Base-by-base conservation (phyloP, 495 filamentous ascomycete genomes). In the Rostrohypoxylon terebratum region DNA sequence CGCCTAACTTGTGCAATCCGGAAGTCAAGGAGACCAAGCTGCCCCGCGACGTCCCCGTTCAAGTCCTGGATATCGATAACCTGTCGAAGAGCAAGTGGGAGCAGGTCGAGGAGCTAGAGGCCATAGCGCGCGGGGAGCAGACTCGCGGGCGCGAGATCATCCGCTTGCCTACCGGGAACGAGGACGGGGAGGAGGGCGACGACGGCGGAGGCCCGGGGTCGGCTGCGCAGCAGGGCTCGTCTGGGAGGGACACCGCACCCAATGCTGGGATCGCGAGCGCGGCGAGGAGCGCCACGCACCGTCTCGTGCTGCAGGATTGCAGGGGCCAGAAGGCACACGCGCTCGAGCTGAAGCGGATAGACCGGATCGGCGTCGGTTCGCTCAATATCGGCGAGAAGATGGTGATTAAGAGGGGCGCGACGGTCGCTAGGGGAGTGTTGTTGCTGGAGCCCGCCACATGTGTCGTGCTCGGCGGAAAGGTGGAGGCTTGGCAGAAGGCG, bases 41-140 rank as follows among this genome's bases (percentile, higher is more conserved):
- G 0, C 40, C 79, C 0, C 84, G 84, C 0, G 84, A 93, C 18
- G 84, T 94, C 6, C 84, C 89, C 0, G 90, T 96, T 5, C 96
- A 99, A 77, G 88, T 98, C 0, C 79, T 97, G 0, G 93, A 93
- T 51, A 86, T 98, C 16, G 92, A 94, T 74, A 94, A 97, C 74
- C 83, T 98, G 44, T 86, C 89, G 13, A 86, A 85, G 13, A 92
- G 90, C 72, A 84, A 90, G 20, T 94, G 94, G 91, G 90, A 91
- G 73, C 92, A 97, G 74, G 87, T 97, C 42, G 94, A 98, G 73
- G 88, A 88, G 20, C 84, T 98, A 23, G 96, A 99, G 78, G 89
- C 91, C 48, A 82, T 89, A 8, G 92, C 94, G 77, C 85, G 94
- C 7, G 95, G 95, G 2, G 96, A 98, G 79, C 88, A 86, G 38